Percentiles rank a stretch among this genome's conserved stretches.
Conservation (phyloP, 2,329 filamentous ascomycete species). For the Alternaria dauci region DNA sequence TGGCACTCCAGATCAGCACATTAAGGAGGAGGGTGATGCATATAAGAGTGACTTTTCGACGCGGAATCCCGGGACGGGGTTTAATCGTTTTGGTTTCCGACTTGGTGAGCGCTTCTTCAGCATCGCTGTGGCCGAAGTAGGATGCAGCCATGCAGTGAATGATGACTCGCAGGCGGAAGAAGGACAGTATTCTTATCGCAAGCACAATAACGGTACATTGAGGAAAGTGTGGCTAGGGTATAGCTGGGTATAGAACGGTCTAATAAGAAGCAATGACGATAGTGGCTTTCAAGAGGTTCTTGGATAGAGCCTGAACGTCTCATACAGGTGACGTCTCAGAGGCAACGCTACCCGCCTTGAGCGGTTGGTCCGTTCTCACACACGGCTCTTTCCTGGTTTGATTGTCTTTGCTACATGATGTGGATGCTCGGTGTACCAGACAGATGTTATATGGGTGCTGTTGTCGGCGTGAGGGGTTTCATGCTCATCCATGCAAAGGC, state of each 20-base stretch:
- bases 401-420: slow-evolving; percentile 7
- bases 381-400: not conserved
- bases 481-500: not conserved
- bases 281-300: slow-evolving; percentile 25
- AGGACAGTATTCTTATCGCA: slow-evolving; percentile 28
- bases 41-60: slow-evolving; percentile 44
- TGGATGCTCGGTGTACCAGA: slow-evolving; percentile 27
- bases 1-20: slow-evolving; percentile 46
- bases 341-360: slow-evolving; percentile 25
- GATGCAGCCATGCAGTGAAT: slow-evolving; percentile 14
- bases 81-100: slow-evolving; percentile 18
- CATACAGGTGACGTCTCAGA: slow-evolving; percentile 41
- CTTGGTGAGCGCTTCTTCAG: slow-evolving; percentile 28
- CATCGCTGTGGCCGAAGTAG: slow-evolving; percentile 28
- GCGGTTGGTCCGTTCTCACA: slow-evolving; percentile 17
- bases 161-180: slow-evolving; percentile 8
- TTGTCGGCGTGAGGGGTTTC: not conserved
- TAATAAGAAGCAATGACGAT: slow-evolving; percentile 18
- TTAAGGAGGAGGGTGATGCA: slow-evolving; percentile 48
- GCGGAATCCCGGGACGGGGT: slow-evolving; percentile 27
- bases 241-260: slow-evolving; percentile 18
- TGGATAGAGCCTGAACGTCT: slow-evolving; percentile 42
- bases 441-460: slow-evolving; percentile 26
- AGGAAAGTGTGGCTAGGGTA: slow-evolving; percentile 14
- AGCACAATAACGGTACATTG: slow-evolving; percentile 21